These are phyloP conservation scores for Hypoxylon fragiforme DNA, from an alignment of 495 filamentous ascomycete species.

Conservation along the genomic window DNA sequence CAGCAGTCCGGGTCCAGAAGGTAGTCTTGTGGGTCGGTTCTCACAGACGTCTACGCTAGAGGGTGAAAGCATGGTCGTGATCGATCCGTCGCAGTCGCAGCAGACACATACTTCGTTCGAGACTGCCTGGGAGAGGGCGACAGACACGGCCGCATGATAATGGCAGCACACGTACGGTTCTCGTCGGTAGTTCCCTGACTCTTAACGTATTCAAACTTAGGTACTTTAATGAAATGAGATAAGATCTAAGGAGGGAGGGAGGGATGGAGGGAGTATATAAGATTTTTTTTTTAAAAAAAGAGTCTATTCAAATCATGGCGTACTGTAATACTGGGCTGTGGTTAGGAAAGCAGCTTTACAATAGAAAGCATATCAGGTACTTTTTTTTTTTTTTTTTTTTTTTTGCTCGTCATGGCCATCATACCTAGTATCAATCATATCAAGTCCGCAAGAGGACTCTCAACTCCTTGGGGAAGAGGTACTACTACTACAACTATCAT, in stretches of 20 bases:
- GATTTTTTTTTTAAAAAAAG: no score
- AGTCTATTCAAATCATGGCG: no score
- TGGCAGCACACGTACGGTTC: background rate
- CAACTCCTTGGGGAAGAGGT: no score
- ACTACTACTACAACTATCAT: no score
- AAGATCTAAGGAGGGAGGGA: background rate
- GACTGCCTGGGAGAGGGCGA: constrained; percentile 67
- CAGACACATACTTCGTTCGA: constrained; percentile 53
- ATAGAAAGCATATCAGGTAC: no score
- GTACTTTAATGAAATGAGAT: background rate
- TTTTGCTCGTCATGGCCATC: no score
- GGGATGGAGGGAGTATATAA: background rate
- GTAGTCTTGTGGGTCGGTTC: constrained; percentile 1
- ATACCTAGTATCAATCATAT: no score
- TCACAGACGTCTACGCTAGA: constrained; percentile 30
- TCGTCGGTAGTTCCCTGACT: no score
- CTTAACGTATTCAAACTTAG: background rate
- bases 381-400: no score
- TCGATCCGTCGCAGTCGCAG: constrained; percentile 44
- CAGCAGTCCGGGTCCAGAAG: constrained; percentile 11
- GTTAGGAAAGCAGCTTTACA: no score
- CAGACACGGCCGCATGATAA: background rate
- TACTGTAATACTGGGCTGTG: background rate
- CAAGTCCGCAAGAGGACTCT: no score
- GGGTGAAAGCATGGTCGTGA: constrained; percentile 51